These are phyloP conservation scores for Euphrasia arctica DNA, from an alignment of 305 asterid species.

Conservation along the genomic window DNA sequence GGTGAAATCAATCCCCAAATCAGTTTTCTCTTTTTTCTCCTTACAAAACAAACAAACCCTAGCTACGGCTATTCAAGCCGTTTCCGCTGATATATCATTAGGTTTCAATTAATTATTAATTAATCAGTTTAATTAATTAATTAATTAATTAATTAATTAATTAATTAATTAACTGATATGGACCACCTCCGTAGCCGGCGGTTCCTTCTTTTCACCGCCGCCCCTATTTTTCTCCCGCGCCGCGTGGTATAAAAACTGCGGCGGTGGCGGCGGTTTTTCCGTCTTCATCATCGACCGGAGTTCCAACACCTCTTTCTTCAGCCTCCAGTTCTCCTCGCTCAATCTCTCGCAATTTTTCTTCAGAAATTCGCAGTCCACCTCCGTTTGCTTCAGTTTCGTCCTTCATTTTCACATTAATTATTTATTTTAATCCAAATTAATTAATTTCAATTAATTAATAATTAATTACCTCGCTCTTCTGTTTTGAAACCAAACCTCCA, in stretches of 20 bases:
- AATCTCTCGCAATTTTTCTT: constrained; percentile 51
- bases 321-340: constrained; percentile 43
- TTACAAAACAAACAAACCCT: constrained; percentile 30
- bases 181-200: constrained; percentile 35
- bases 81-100: constrained; percentile 25
- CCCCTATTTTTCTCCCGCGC: constrained; percentile 34
- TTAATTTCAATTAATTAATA: not conserved
- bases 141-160: not conserved
- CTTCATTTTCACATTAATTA: constrained; percentile 19
- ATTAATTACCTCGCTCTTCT: constrained; percentile 56
- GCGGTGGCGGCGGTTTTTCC: constrained; percentile 20
- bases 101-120: not conserved
- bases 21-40: constrained; percentile 11
- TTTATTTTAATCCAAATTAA: not conserved
- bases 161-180: constrained; percentile 1
- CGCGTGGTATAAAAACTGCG: constrained; percentile 25
- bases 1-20: not conserved
- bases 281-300: constrained; percentile 27
- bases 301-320: constrained; percentile 51
- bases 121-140: not conserved
- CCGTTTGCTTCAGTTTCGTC: constrained; percentile 65
- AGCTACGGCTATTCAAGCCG: constrained; percentile 25
- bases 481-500: constrained; percentile 76
- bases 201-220: constrained; percentile 31
- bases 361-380: constrained; percentile 51